Percentiles rank a stretch among this genome's conserved stretches.
phyloP scores from a whole-genome alignment of 2,329 filamentous ascomycete genomes.

The Rhynchosporium secalis region DNA sequence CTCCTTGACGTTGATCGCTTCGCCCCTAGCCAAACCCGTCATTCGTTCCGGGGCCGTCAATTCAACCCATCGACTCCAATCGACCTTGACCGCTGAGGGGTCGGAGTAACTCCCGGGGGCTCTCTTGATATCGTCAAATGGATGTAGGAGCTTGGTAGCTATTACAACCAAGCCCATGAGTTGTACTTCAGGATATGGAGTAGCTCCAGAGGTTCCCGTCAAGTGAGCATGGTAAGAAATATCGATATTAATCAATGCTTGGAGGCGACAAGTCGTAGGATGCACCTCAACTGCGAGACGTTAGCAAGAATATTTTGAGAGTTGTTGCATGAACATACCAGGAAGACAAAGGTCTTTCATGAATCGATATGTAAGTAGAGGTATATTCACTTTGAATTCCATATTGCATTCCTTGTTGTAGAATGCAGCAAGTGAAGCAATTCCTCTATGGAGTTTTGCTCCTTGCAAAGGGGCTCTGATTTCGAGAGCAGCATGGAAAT shows the following conservation, averaged over 20 bases:
- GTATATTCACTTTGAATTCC: constrained; percentile 66
- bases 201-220: constrained; percentile 45
- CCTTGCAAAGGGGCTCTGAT: constrained; percentile 48
- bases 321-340: constrained; percentile 47
- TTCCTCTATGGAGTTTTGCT: constrained; percentile 62
- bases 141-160: constrained; percentile 76
- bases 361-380: constrained; percentile 67
- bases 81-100: constrained; percentile 58
- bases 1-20: constrained; percentile 58
- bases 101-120: constrained; percentile 53
- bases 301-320: constrained; percentile 9
- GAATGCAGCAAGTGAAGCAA: constrained; percentile 61
- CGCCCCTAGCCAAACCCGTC: constrained; percentile 41
- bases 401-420: constrained; percentile 70
- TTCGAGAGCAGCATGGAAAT: constrained; percentile 61
- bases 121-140: constrained; percentile 62
- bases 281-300: constrained; percentile 62
- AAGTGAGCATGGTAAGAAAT: constrained; percentile 58
- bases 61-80: constrained; percentile 72
- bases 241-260: constrained; percentile 44
- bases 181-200: constrained; percentile 72
- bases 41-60: constrained; percentile 44
- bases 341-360: constrained; percentile 74
- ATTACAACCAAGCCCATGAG: constrained; percentile 71
- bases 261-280: constrained; percentile 56